Evolutionary conservation across 805 yeast species (phyloP).

Genomic region (Candida mattraensis): DNA sequence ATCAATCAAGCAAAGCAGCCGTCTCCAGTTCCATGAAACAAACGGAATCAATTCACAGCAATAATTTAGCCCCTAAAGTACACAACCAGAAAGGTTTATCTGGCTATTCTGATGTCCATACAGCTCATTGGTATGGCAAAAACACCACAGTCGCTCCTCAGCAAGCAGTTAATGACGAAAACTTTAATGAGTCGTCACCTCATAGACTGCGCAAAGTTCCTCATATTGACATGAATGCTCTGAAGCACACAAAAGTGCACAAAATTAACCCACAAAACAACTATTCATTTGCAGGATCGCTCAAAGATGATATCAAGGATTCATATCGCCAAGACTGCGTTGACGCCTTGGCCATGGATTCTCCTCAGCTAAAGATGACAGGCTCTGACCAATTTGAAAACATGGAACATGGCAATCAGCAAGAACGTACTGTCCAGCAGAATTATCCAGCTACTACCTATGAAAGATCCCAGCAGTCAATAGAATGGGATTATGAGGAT

Average conservation of each 20-base stretch:
- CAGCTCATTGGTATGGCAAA: too few relatives aligned
- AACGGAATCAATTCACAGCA: constrained; percentile 4
- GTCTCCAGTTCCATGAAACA: constrained; percentile 4
- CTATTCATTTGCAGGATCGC: constrained; percentile 8
- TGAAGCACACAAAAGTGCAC: constrained; percentile 10
- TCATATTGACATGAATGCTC: constrained; percentile 16
- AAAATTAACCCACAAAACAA: constrained; percentile 7
- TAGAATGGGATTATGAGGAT: constrained; percentile 15
- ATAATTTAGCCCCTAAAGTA: not conserved
- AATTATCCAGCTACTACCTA: constrained; percentile 1
- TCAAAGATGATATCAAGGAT: constrained; percentile 6
- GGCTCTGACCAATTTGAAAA: not conserved
- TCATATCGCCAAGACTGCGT: too few relatives aligned
- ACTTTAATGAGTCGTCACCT: constrained; percentile 11
- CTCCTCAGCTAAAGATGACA: not conserved
- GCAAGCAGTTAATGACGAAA: constrained; percentile 19
- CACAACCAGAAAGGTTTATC: constrained; percentile 2
- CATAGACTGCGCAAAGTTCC: constrained; percentile 23
- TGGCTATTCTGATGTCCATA: too few relatives aligned
- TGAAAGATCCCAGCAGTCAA: constrained; percentile 6
- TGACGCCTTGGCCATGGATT: too few relatives aligned
- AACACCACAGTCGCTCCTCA: constrained; percentile 3
- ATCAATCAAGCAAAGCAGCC: constrained; percentile 9
- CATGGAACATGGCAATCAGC: not conserved
- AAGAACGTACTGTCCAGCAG: not conserved